Percentiles rank a stretch among this genome's conserved stretches.
Conservation (phyloP, 2,329 filamentous ascomycete species). For the Colletotrichum shisoi region DNA sequence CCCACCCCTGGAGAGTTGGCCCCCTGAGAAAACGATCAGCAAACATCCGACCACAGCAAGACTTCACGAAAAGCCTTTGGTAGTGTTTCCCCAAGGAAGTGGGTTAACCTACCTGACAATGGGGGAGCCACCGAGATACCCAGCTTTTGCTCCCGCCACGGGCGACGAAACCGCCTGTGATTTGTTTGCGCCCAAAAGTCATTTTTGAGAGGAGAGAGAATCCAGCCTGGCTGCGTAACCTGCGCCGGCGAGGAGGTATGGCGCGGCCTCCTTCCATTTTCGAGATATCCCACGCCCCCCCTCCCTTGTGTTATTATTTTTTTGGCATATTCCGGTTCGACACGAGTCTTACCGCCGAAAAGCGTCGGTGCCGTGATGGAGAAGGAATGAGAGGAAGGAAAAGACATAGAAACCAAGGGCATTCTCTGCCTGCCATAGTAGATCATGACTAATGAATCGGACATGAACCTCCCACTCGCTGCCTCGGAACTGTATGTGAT, state of each 20-base stretch:
- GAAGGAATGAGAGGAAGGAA: constrained; percentile 4
- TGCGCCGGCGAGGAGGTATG: constrained; percentile 39
- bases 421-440: constrained; percentile 27
- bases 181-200: constrained; percentile 27
- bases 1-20: constrained; percentile 1
- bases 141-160: constrained; percentile 4
- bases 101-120: neutral
- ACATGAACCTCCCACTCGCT: constrained; percentile 12
- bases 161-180: constrained; percentile 3
- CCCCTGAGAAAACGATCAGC: neutral
- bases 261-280: constrained; percentile 34
- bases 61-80: constrained; percentile 11
- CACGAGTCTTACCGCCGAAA: constrained; percentile 16
- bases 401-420: constrained; percentile 27
- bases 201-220: constrained; percentile 10
- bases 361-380: constrained; percentile 7
- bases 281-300: constrained; percentile 11
- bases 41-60: constrained; percentile 1
- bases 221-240: constrained; percentile 41
- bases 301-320: neutral
- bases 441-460: constrained; percentile 36
- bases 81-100: neutral
- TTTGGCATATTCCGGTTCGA: constrained; percentile 22
- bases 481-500: neutral
- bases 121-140: neutral